Evolutionary conservation across 2,329 filamentous ascomycete species (phyloP), one percentile per base, ranked within the genome.

Genomic region (Paraconiothyrium brasiliense): DNA sequence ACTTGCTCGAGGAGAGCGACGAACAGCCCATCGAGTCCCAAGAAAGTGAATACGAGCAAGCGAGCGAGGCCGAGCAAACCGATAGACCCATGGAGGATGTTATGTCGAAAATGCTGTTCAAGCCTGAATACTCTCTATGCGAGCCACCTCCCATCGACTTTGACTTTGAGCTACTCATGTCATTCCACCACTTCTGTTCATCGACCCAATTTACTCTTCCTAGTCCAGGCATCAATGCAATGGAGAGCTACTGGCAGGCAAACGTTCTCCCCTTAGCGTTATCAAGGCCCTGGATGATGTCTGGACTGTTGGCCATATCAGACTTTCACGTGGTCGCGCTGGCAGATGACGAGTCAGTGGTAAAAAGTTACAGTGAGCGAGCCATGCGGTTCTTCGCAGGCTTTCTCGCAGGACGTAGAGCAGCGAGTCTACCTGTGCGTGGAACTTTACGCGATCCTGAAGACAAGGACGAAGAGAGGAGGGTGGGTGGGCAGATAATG

Each of bases 251-350:
- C 55, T 75, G 73, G 72, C 59, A 65, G 7, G 58, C 50, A 4
- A 54, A 65, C 3, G 54, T 71, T 27, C 60, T 71, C 61, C 30
- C 51, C 9, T 57, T 62, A 49, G 71, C 72, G 13, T 55, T 71
- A 34, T 59, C 55, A 20, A 59, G 56, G 14, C 62, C 44, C 27
- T 74, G 69, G 71, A 56, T 75, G 35, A 75, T 75, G 71, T 69
- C 64, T 46, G 72, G 72, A 10, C 50, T 76, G 1, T 35, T 76
- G 30, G 67, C 69, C 13, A 61, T 73, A 22, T 60, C 73, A 13
- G 71, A 70, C 27, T 66, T 24, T 37, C 70, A 74, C 60, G 39
- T 66, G 34, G 63, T 66, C 10, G 9, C 49, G 2, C 51, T 67
- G 35, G 39, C 62, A 22, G 47, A 67, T 4, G 61, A 67, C 27